Evolutionary conservation across 1,284 basidiomycete species (phyloP).

Genomic region (Marasmius fiardii): DNA sequence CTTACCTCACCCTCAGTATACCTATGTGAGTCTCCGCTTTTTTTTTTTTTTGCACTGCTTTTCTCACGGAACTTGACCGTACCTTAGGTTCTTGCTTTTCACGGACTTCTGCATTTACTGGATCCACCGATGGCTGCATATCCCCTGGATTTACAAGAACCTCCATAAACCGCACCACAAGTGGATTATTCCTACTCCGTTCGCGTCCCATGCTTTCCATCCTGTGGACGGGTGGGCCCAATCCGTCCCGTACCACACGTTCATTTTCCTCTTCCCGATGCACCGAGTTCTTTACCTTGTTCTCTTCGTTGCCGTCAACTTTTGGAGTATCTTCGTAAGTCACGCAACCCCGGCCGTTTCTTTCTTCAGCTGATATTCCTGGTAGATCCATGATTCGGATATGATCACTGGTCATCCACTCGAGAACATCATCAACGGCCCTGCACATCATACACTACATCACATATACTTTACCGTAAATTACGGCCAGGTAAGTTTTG

Average conservation of each 20-base stretch:
- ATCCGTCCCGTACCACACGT: constrained; percentile 93
- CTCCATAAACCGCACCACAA: constrained; percentile 5
- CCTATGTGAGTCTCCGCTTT: constrained; percentile 47
- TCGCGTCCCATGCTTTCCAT: constrained; percentile 97
- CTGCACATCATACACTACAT: constrained; percentile 96
- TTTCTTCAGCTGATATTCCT: background rate
- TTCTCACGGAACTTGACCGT: background rate
- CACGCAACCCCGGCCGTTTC: background rate
- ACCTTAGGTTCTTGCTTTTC: constrained; percentile 76
- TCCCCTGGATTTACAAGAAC: constrained; percentile 22
- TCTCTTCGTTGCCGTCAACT: constrained; percentile 87
- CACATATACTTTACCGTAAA: constrained; percentile 96
- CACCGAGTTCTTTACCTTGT: constrained; percentile 81
- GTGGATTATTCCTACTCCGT: constrained; percentile 88
- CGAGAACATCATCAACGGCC: constrained; percentile 93
- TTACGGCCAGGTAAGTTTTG: constrained; percentile 73
- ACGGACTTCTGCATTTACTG: constrained; percentile 94
- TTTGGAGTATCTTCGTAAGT: constrained; percentile 86
- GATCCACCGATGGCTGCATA: constrained; percentile 90
- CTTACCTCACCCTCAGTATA: constrained; percentile 60
- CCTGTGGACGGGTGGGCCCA: constrained; percentile 93
- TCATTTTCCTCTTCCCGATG: constrained; percentile 89
- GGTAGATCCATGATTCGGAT: constrained; percentile 97
- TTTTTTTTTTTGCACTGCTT: background rate
- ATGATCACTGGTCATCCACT: constrained; percentile 95